Evolutionary conservation across 495 filamentous ascomycete species (phyloP), one percentile per base, ranked within the genome.

Genomic region (Hypoxylon crocopeplum): DNA sequence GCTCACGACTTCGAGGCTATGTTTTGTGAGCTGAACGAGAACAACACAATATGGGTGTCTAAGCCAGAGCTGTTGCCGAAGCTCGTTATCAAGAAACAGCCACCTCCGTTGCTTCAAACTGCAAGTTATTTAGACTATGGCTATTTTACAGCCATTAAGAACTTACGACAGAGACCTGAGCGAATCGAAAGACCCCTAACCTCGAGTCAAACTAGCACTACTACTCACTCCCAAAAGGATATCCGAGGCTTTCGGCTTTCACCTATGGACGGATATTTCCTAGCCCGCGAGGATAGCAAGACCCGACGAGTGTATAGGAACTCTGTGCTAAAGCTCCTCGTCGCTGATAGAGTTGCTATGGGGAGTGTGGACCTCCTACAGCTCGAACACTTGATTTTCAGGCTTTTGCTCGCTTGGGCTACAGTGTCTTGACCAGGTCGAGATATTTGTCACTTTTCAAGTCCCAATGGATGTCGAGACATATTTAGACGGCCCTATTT

Each of bases 11-110:
- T 79, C 11, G 79, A 83, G 56, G 82, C 76, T 1, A 65, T 87
- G 27, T 73, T 79, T 34, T 69, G 70, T 32, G 82, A 86, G 59
- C 55, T 77, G 10, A 66, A 75, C 15, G 79, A 80, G 53, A 82
- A 74, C 59, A 67, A 69, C 20, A 88, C 80, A 1, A 66, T 86
- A 16, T 75, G 71, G 66, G 64, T 85, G 32, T 82, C 83, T 1
- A 59, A 75, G 3, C 74, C 74, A 1, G 68, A 75, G 16, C 19
- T 80, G 11, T 65, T 86, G 30, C 70, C 74, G 3, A 67, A 70
- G 56, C 56, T 82, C 12, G 66, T 72, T 44, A 36, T 72, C 15
- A 72, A 74, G 60, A 73, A 67, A 33, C 34, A 55, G 21, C 60
- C 64, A 3, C 48, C 63, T 10, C 63, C 68, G 2, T 38, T 56